Percentiles rank a stretch among this genome's conserved stretches.
Evolutionary conservation across 2,329 filamentous ascomycete species (phyloP).

Genomic region (Penicillium sp.): DNA sequence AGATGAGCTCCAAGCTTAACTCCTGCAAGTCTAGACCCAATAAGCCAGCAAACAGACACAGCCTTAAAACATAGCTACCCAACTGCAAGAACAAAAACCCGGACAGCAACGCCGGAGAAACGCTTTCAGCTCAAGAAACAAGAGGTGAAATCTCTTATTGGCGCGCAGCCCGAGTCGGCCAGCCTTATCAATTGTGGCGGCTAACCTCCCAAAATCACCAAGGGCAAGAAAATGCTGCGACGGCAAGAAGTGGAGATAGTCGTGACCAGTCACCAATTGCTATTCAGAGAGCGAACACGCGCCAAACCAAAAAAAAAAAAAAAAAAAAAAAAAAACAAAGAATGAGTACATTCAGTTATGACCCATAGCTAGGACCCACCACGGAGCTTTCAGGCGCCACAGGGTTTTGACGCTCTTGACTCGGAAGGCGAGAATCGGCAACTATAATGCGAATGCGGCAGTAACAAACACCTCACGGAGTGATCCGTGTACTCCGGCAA

Average conservation of each 20-base stretch:
- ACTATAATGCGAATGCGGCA: not conserved
- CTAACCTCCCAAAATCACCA: not conserved
- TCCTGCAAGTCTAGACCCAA: not conserved
- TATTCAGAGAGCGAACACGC: slow-evolving; percentile 6
- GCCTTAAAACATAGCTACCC: not conserved
- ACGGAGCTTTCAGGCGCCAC: not conserved
- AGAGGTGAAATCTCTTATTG: not conserved
- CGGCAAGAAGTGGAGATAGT: not conserved
- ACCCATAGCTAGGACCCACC: not conserved
- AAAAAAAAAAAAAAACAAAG: not conserved
- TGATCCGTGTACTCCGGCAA: not conserved
- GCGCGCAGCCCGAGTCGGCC: not conserved
- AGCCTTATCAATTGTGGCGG: slow-evolving; percentile 13
- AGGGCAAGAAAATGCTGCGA: slow-evolving; percentile 2
- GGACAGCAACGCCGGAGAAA: not conserved
- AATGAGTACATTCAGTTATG: not conserved
- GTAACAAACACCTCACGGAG: not conserved
- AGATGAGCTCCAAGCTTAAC: not conserved
- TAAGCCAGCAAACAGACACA: not conserved
- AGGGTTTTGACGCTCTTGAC: not conserved
- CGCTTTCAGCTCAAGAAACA: not conserved
- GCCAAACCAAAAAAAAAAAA: not conserved
- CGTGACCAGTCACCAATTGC: slow-evolving; percentile 7
- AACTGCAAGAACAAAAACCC: not conserved
- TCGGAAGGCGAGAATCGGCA: not conserved